Evolutionary conservation across 768 basidiomycete genomes (phyloP).

Genomic region (Russula brevipes): DNA sequence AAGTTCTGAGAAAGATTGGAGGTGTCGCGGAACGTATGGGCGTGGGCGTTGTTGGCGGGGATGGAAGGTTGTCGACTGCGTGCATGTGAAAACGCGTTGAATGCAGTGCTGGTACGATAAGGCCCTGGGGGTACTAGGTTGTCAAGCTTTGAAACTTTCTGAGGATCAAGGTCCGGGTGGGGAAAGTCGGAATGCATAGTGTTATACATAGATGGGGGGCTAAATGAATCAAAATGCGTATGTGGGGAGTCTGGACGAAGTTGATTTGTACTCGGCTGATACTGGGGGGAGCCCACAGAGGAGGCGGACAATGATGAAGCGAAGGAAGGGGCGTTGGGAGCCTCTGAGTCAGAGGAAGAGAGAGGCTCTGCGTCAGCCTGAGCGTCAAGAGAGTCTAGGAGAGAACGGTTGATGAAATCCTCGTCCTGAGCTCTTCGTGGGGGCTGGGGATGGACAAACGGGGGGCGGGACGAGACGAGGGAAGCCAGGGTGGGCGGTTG

Average conservation of each 20-base stretch:
- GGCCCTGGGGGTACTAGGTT: slow-evolving; percentile 25
- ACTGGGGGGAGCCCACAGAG: slow-evolving; percentile 45
- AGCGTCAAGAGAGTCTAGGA: slow-evolving; percentile 77
- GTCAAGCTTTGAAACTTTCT: slow-evolving; percentile 22
- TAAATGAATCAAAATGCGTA: slow-evolving; percentile 37
- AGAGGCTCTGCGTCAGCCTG: slow-evolving; percentile 76
- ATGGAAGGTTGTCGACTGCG: slow-evolving; percentile 24
- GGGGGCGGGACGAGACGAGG: slow-evolving; percentile 31
- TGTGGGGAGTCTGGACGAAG: slow-evolving; percentile 51
- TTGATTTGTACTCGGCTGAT: slow-evolving; percentile 47
- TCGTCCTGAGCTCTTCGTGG: slow-evolving; percentile 46
- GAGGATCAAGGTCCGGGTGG: slow-evolving; percentile 21
- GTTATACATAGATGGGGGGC: slow-evolving; percentile 33
- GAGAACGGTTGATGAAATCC: slow-evolving; percentile 81
- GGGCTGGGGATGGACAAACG: slow-evolving; percentile 30
- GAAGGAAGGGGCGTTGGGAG: slow-evolving; percentile 37
- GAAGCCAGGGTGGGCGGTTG: slow-evolving; percentile 34
- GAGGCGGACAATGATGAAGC: slow-evolving; percentile 49
- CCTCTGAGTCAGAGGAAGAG: slow-evolving; percentile 49
- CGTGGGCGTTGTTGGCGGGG: slow-evolving; percentile 13
- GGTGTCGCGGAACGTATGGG: slow-evolving; percentile 27
- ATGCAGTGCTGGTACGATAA: slow-evolving; percentile 25
- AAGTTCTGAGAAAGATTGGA: slow-evolving; percentile 25
- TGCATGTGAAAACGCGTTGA: slow-evolving; percentile 25
- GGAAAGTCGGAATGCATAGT: slow-evolving; percentile 23